Evolutionary conservation across 2,329 filamentous ascomycete genomes (phyloP), one percentile per base, ranked within the genome.

Genomic region (Endocalyx cinctus): DNA sequence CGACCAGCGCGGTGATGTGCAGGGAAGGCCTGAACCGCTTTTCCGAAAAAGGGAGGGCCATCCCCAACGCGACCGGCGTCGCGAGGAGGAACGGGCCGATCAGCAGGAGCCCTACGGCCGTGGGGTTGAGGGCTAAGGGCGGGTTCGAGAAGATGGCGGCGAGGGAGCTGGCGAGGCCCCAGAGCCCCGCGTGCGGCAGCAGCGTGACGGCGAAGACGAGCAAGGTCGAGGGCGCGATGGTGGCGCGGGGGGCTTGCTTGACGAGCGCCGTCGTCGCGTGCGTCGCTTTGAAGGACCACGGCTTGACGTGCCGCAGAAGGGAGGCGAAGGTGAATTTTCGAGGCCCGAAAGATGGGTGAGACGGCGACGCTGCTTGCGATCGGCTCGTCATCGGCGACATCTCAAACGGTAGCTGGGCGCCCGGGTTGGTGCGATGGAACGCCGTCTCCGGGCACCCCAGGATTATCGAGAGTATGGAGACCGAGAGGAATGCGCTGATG

Each of bases 391-490:
- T n/a, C n/a, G n/a, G n/a, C n/a, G n/a, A n/a, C n/a, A n/a, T n/a
- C n/a, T n/a, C n/a, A n/a, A n/a, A n/a, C n/a, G n/a, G n/a, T n/a
- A n/a, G n/a, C 2, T 22, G 17, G 31, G 34, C 25, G 30, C 22
- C 27, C 19, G 43, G 37, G 15, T 47, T 37, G 23, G 38, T 30
- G 6, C 72, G 66, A 38, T 70, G 62, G 46, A 69, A 78, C 3
- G 62, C 55, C 0, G 73, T 75, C 53, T 79, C 75, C 2, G 74
- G 72, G 0, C 61, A 62, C 5, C 60, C 66, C 3, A 78, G 48
- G 14, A 65, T 52, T 3, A 77, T 44, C 5, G 74, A 54, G 1
- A 72, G 54, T 4, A 75, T 53, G 3, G 69, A 63, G 16, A 70
- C 27, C 5, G 64, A 52, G 35, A 72, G 60, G 38, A 78, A 67